phyloP scores from a whole-genome alignment of 495 filamentous ascomycete species.

The Aspergillus haitiensis region DNA sequence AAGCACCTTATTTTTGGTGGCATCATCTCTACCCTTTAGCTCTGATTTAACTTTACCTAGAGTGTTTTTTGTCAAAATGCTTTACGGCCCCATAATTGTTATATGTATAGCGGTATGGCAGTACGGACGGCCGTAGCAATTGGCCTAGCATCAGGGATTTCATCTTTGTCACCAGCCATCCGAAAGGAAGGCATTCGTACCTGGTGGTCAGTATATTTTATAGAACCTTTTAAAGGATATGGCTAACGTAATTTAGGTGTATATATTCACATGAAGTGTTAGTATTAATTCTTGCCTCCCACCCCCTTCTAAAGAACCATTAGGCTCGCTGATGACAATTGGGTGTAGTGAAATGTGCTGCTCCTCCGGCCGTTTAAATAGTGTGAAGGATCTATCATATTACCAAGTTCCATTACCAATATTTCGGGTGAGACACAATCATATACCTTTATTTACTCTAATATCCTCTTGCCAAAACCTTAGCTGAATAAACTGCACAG shows the following conservation, averaged over 20 bases:
- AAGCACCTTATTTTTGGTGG: not conserved
- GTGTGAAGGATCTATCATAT: conserved; percentile 31
- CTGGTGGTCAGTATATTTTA: conserved; percentile 26
- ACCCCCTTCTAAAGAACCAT: no score
- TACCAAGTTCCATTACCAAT: conserved; percentile 29
- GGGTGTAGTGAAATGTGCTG: conserved; percentile 31
- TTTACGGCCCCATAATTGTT: conserved; percentile 30
- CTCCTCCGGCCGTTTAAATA: conserved; percentile 32
- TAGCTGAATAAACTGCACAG: conserved; percentile 3
- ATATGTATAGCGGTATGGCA: conserved; percentile 32
- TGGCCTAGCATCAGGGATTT: conserved; percentile 30
- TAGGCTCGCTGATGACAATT: not conserved
- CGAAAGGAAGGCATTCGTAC: conserved; percentile 28
- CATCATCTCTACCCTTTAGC: not conserved
- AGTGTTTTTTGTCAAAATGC: conserved; percentile 31
- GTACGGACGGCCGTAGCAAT: conserved; percentile 30
- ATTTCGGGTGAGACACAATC: conserved; percentile 19
- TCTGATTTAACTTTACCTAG: conserved; percentile 5
- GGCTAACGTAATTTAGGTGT: conserved; percentile 18
- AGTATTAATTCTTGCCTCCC: not conserved
- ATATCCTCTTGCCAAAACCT: not conserved
- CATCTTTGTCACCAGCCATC: conserved; percentile 19
- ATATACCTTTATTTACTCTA: no score
- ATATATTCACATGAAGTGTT: conserved; percentile 31
- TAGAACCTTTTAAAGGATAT: not conserved